phyloP scores from a whole-genome alignment of 768 basidiomycete species.

The Kwoniella botswanensis region DNA sequence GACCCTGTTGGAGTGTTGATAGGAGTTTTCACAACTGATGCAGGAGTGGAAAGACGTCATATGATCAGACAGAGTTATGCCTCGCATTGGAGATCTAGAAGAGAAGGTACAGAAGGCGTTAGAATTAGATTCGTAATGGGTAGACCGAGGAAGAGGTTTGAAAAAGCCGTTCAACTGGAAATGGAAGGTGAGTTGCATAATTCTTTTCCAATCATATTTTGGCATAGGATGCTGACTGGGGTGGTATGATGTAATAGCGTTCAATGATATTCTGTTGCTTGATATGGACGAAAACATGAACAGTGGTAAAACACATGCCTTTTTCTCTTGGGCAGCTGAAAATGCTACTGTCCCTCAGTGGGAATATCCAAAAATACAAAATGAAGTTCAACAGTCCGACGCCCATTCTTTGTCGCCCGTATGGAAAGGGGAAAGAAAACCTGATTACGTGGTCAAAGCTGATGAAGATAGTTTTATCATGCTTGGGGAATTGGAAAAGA shows the following conservation, averaged over 20 bases:
- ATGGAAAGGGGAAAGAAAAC: constrained; percentile 65
- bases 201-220: neutral
- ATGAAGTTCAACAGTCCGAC: neutral
- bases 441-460: constrained; percentile 89
- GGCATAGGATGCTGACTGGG: neutral
- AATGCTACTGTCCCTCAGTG: constrained; percentile 89
- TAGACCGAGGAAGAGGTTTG: constrained; percentile 78
- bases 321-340: constrained; percentile 89
- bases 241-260: constrained; percentile 39
- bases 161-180: constrained; percentile 78
- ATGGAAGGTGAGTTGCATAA: constrained; percentile 75
- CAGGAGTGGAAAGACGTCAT: constrained; percentile 80
- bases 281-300: constrained; percentile 95
- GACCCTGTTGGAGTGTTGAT: constrained; percentile 85
- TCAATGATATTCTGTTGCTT: constrained; percentile 63
- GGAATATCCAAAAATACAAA: constrained; percentile 35
- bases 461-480: constrained; percentile 97
- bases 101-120: constrained; percentile 77
- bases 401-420: constrained; percentile 18
- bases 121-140: constrained; percentile 89
- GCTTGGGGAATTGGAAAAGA: constrained; percentile 90
- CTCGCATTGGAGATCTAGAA: constrained; percentile 73
- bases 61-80: constrained; percentile 88
- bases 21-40: constrained; percentile 88
- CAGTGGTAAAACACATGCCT: constrained; percentile 85